These are phyloP conservation scores for Trichomonascus vanleenenianus DNA, from an alignment of 805 yeast genomes.

Conservation along the genomic window DNA sequence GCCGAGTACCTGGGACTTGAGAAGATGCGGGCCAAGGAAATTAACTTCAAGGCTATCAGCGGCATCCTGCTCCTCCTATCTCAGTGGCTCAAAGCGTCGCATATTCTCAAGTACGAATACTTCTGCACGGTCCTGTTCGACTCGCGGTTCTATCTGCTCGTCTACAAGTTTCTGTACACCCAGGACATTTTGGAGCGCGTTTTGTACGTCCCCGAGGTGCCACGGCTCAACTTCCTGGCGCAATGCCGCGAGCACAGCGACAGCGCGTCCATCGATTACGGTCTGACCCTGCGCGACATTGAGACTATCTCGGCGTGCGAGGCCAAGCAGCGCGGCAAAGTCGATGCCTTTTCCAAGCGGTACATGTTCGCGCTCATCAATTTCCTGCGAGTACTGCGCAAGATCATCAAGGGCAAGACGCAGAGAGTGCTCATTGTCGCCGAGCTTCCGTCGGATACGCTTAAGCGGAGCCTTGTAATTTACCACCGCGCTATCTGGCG, in stretches of 20 bases:
- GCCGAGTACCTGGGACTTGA: background rate
- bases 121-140: constrained; percentile 68
- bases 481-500: constrained; percentile 55
- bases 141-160: constrained; percentile 42
- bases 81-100: constrained; percentile 74
- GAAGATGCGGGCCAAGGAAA: constrained; percentile 47
- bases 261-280: constrained; percentile 3
- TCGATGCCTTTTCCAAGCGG: constrained; percentile 12
- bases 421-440: constrained; percentile 62
- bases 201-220: constrained; percentile 18
- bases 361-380: constrained; percentile 33
- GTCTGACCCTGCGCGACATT: background rate
- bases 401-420: constrained; percentile 56
- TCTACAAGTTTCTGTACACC: constrained; percentile 29
- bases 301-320: background rate
- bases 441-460: constrained; percentile 51
- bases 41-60: constrained; percentile 50
- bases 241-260: constrained; percentile 17
- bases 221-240: constrained; percentile 18
- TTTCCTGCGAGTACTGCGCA: constrained; percentile 47
- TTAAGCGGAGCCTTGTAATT: constrained; percentile 50
- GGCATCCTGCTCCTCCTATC: constrained; percentile 46
- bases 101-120: constrained; percentile 72
- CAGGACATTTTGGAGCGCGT: constrained; percentile 18
- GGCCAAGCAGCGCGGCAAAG: background rate